Evolutionary conservation across 495 filamentous ascomycete genomes (phyloP).

Genomic region (Neurospora sublineolata): DNA sequence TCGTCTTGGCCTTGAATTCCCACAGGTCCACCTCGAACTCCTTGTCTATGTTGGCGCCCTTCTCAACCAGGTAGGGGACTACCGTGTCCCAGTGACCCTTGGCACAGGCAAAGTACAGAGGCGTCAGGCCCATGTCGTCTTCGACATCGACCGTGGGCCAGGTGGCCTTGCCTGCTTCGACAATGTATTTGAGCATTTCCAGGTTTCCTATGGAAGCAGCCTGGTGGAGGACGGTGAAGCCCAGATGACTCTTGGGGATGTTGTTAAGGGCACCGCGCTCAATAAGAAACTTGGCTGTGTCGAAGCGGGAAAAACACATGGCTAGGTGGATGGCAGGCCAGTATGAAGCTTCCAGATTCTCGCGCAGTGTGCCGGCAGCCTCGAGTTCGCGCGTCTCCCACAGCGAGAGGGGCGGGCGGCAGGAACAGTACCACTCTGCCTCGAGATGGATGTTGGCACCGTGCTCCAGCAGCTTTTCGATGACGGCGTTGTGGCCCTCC

Average conservation of each 20-base stretch:
- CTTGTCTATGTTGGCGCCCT: conserved; percentile 2
- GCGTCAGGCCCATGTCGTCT: conserved; percentile 4
- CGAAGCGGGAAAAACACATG: conserved; percentile 5
- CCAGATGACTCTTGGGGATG: neutral
- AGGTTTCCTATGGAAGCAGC: conserved; percentile 2
- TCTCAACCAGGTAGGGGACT: neutral
- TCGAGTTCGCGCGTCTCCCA: neutral
- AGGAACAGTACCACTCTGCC: neutral
- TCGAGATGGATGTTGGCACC: conserved; percentile 14
- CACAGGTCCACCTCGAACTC: neutral
- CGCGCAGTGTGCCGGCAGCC: neutral
- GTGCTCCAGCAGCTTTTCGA: conserved; percentile 19
- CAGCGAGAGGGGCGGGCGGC: neutral
- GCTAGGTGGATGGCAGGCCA: conserved; percentile 7
- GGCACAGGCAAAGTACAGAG: conserved; percentile 3
- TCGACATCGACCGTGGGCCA: neutral
- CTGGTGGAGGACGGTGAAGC: conserved; percentile 1
- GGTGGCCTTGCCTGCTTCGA: neutral
- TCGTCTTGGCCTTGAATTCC: conserved; percentile 1
- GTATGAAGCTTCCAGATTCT: neutral
- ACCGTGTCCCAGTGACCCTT: neutral
- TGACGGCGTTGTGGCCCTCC: conserved; percentile 20
- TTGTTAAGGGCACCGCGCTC: neutral
- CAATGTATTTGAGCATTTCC: neutral
- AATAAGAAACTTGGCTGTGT: conserved; percentile 2